Evolutionary conservation across 805 yeast species (phyloP), one percentile per base, ranked within the genome.

Genomic region (Cyberlindnera amylophila): DNA sequence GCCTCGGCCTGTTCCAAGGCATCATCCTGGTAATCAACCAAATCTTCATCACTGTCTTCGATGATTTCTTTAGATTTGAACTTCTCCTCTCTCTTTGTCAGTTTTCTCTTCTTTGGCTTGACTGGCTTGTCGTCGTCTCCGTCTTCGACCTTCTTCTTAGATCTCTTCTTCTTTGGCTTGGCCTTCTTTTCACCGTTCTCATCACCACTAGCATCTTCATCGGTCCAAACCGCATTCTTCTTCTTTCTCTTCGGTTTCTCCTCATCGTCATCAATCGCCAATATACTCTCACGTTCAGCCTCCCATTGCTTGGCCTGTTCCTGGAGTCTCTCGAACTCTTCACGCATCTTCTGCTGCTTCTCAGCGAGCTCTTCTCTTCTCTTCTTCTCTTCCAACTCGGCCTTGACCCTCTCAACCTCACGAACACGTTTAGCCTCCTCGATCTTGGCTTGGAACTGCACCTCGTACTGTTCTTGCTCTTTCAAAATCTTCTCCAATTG

Each of bases 391-490:
- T 77, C 82, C 41, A 69, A 71, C 46, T 70, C 75, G 46, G 73
- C 76, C 49, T 59, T 68, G 37, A 67, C 69, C 49, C 69, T 75
- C 46, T 67, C 72, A 32, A 63, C 69, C 36, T 71, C 74, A 47
- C 65, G 63, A 44, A 66, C 68, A 57, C 74, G 78, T 62, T 79
- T 75, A 17, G 96, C 97, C 48, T 80, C 88, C 36, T 74, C 82
- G 44, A 91, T 70, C 64, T 79, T 86, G 31, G 69, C 69, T 39
- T 74, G 72, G 40, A 77, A 69, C 44, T 75, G 72, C 14, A 61
- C 61, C 44, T 86, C 90, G 61, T 73, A 81, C 47, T 74, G 82
- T 50, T 71, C 69, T 50, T 93, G 96, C 51, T 86, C 91, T 19
- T 74, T 78, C 39, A 84, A 66, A 23, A 82, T 77, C 46, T 82